A percentile compares a stretch with the other conserved stretches of the same genome.
These are phyloP conservation scores for Gryganskiella cystojenkinii DNA, from an alignment of 192 early-diverging fungal genomes.

Conservation along the genomic window DNA sequence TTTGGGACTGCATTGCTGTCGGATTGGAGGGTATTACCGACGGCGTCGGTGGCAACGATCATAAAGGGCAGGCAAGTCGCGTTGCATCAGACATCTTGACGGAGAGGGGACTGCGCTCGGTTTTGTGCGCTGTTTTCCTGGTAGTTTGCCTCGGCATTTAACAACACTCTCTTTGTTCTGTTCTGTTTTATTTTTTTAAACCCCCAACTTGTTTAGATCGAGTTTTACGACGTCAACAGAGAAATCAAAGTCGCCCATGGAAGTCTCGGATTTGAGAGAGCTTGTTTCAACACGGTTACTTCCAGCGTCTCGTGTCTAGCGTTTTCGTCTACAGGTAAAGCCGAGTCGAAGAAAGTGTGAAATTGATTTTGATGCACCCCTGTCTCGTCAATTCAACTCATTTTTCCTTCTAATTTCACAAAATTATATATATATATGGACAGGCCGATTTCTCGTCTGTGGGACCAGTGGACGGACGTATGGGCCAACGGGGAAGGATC, in stretches of 20 bases:
- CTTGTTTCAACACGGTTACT: background rate
- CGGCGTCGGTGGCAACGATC: background rate
- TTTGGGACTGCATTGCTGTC: slow-evolving; percentile 38
- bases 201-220: too few species aligned
- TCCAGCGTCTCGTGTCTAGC: slow-evolving; percentile 37
- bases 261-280: slow-evolving; percentile 16
- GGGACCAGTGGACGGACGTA: slow-evolving; percentile 35
- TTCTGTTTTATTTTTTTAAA: too few species aligned
- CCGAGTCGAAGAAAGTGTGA: too few species aligned
- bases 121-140: background rate
- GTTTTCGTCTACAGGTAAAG: slow-evolving; percentile 26
- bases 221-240: slow-evolving; percentile 23
- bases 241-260: background rate
- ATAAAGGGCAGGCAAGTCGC: slow-evolving; percentile 13
- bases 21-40: slow-evolving; percentile 20
- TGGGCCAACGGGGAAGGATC: slow-evolving; percentile 6
- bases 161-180: background rate
- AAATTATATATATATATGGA: too few species aligned
- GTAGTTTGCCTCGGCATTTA: too few species aligned
- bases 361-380: background rate
- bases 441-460: slow-evolving; percentile 21
- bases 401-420: too few species aligned
- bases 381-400: background rate
- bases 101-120: background rate
- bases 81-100: background rate